Conservation (phyloP, 306 rosid genomes). For the Lotus japonicus region DNA sequence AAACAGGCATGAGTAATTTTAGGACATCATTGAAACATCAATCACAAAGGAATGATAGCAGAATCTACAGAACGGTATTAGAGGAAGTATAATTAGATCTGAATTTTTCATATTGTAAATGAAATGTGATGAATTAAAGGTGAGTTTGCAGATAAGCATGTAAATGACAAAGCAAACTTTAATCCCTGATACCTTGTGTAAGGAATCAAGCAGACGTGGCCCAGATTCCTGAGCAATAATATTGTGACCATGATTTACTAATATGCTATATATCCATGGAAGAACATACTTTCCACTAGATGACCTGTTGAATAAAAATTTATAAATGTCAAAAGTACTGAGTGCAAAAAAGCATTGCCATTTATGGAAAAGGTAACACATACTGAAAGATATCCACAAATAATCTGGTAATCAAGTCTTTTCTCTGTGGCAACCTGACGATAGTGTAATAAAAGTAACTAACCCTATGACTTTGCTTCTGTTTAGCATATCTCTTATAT, state of each 20-base stretch:
- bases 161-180: slow-evolving; percentile 19
- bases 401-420: not conserved
- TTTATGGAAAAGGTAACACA: not conserved
- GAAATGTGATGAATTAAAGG: slow-evolving; percentile 3
- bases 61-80: not conserved
- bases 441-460: not conserved
- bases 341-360: slow-evolving; percentile 1
- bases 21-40: not conserved
- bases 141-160: not conserved
- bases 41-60: not conserved
- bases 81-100: not conserved
- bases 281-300: slow-evolving; percentile 54
- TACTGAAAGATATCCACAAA: slow-evolving; percentile 1
- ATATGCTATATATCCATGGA: slow-evolving; percentile 79
- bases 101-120: not conserved
- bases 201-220: slow-evolving; percentile 44
- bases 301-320: slow-evolving; percentile 47
- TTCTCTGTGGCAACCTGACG: not conserved
- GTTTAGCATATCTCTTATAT: not conserved
- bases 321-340: not conserved
- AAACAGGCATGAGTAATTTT: not conserved
- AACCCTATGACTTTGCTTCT: not conserved
- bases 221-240: slow-evolving; percentile 40
- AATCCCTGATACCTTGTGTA: slow-evolving; percentile 48
- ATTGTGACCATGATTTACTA: slow-evolving; percentile 58